phyloP scores from a whole-genome alignment of 2,329 filamentous ascomycete species.

The Nemania sp. region DNA sequence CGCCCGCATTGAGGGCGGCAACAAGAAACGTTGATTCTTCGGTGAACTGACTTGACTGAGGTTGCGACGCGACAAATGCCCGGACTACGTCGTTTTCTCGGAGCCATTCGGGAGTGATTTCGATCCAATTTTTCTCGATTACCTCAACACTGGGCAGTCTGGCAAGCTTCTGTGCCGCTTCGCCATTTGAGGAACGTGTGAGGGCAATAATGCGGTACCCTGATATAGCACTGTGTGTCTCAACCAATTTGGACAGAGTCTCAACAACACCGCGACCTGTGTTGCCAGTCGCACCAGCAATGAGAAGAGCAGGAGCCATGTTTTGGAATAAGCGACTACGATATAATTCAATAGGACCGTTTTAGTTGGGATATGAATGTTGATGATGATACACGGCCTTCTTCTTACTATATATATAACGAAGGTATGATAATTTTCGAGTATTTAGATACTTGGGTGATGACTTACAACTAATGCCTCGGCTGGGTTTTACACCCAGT shows the following conservation, averaged over 20 bases:
- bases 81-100: conserved; percentile 24
- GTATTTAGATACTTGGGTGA: not conserved
- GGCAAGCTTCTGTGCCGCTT: conserved; percentile 21
- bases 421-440: not conserved
- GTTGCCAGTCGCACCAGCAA: conserved; percentile 32
- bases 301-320: conserved; percentile 34
- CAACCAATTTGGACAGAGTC: conserved; percentile 15
- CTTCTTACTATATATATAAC: not conserved
- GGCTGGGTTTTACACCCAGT: not conserved
- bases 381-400: not conserved
- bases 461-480: not conserved
- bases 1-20: conserved; percentile 28
- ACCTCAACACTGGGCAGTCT: conserved; percentile 33
- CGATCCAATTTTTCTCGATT: conserved; percentile 31
- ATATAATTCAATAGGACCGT: not conserved
- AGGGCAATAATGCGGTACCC: conserved; percentile 33
- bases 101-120: conserved; percentile 30
- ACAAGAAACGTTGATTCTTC: conserved; percentile 29
- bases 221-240: conserved; percentile 14
- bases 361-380: not conserved
- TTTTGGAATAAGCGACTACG: not conserved
- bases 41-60: conserved; percentile 13
- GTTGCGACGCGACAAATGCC: conserved; percentile 27
- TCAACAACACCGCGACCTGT: conserved; percentile 27
- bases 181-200: conserved; percentile 20